Conservation (phyloP, 1,284 basidiomycete genomes). For the Rhodotorula glutinis region DNA sequence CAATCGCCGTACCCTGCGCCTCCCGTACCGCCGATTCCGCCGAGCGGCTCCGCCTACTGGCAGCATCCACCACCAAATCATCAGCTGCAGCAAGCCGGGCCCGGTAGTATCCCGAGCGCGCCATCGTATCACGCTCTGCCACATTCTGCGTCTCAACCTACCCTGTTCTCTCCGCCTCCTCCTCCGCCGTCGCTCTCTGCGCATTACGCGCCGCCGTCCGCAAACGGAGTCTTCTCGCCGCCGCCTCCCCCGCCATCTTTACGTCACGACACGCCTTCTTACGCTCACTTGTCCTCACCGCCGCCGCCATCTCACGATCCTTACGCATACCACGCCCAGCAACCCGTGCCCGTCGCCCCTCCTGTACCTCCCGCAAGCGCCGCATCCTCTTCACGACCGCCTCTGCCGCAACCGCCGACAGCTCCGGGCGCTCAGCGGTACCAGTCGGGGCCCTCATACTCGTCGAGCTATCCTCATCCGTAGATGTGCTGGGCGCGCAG, state of each 20-base stretch:
- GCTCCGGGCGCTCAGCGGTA: background rate
- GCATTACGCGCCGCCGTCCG: background rate
- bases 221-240: constrained; percentile 5
- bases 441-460: too few relatives aligned
- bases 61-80: background rate
- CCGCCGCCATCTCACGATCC: background rate
- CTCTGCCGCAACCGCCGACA: background rate
- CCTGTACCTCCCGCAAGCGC: background rate
- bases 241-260: constrained; percentile 23
- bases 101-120: background rate
- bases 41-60: constrained; percentile 16
- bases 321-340: background rate
- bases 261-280: background rate
- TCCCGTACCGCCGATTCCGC: constrained; percentile 23
- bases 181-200: constrained; percentile 4
- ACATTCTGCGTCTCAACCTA: constrained; percentile 3
- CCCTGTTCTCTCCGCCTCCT: constrained; percentile 11
- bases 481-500: too few relatives aligned
- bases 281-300: background rate
- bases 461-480: too few relatives aligned
- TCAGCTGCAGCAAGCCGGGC: background rate
- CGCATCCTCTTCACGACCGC: background rate
- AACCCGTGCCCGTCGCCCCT: too few relatives aligned
- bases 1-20: constrained; percentile 4
- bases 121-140: constrained; percentile 9